Conservation (phyloP, 176 grass and related monocot genomes). For the barley (Hordeum vulgare) region MorexV3_pseudomolecules_assembly NC_058521.1:90098392-90098891, state of each 20-base stretch:
- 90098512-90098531: slow-evolving; percentile 92
- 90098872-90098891: neutral
- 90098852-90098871: neutral
- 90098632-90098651: neutral
- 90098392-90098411: neutral
- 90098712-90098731: slow-evolving; percentile 97
- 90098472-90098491: neutral
- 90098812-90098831: neutral
- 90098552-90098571: slow-evolving; percentile 94
- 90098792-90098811: slow-evolving; percentile 68
- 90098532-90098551: slow-evolving; percentile 97
- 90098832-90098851: neutral
- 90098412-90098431: neutral
- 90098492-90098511: slow-evolving; percentile 60
- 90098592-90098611: slow-evolving; percentile 90
- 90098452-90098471: neutral
- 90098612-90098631: slow-evolving; percentile 64
- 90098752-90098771: slow-evolving; percentile 97
- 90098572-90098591: slow-evolving; percentile 93
- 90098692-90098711: slow-evolving; percentile 44
- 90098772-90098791: slow-evolving; percentile 90
- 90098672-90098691: neutral
- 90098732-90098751: slow-evolving; percentile 88
- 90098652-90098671: neutral
- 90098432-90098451: neutral